A percentile compares a stretch with the other conserved stretches of the same genome.
Evolutionary conservation across 73 alveolate genomes (phyloP).

Genomic region (Uronychia binucleata): DNA sequence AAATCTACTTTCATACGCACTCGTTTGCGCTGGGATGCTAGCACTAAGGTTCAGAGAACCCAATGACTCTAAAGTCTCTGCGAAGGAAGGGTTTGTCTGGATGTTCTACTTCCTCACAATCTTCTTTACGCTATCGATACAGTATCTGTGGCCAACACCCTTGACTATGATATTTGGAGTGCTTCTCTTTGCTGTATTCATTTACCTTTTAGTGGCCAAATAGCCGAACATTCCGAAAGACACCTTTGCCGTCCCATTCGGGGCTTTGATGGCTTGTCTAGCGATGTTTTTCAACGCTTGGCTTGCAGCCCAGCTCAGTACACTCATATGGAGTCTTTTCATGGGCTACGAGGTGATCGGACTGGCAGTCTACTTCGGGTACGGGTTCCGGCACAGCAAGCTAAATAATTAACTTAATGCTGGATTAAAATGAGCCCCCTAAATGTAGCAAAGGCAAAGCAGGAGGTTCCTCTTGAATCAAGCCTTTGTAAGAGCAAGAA

Average conservation of each 20-base stretch:
- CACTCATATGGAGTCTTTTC: constrained; percentile 13
- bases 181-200: neutral
- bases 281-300: constrained; percentile 24
- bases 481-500: neutral
- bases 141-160: neutral
- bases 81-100: constrained; percentile 13
- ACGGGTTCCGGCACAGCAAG: constrained; percentile 11
- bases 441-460: neutral
- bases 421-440: neutral
- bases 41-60: constrained; percentile 35
- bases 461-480: neutral
- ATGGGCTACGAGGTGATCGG: constrained; percentile 26
- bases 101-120: constrained; percentile 1
- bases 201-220: neutral
- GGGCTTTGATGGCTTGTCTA: constrained; percentile 31
- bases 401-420: neutral
- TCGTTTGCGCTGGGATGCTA: constrained; percentile 18
- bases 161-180: neutral
- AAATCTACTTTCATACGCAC: constrained; percentile 18
- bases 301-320: constrained; percentile 12
- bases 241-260: constrained; percentile 18
- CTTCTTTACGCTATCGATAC: neutral
- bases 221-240: constrained; percentile 3
- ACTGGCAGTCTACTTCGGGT: constrained; percentile 21
- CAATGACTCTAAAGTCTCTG: neutral